Evolutionary conservation across 148 eudicot genomes (phyloP), one percentile per base, ranked within the genome.

Genomic region (Arctostaphylos glauca): DNA sequence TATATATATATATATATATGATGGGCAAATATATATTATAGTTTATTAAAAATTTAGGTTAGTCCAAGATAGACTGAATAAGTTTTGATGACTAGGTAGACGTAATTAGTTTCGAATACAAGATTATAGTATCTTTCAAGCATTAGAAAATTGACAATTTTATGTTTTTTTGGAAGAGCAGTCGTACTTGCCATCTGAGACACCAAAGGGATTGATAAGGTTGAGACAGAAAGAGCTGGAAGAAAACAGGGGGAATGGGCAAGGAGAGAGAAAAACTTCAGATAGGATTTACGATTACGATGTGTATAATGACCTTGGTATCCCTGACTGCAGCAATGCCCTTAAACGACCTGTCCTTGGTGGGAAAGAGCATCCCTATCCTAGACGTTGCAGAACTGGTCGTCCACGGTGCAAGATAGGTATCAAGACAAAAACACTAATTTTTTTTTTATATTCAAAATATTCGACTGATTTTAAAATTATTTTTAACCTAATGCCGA

Each of bases 281-380:
- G 97, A 95, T 1, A 89, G 98, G 78, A 90, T 95, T 10, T 95
- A 89, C 50, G 97, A 95, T 50, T 95, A 93, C 62, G 98, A 95
- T 71, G 91, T 92, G 2, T 95, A 95, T 78, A 92, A 93, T 41
- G 98, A 95, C 76, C 85, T 95, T 12, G 97, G 96, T 0, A 83
- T 90, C 18, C 93, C 94, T 0, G 93, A 92, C 76, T 84, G 19
- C 0, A 23, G 74, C n/a, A 72, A 44, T 4, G 80, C 90, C 9
- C 52, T 86, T 72, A 84, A 84, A 4, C 83, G 98, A 31, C 98
- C 96, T 0, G 91, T 89, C 15, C 91, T 92, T 19, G 95, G 97
- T 41, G 94, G 93, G 31, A 67, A 88, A 19, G 82, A 86, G 0
- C 84, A 79, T 82, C 95, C 95, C 9, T 93, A 93, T 56, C 98